These are phyloP conservation scores for Ogataea methylovora DNA, from an alignment of 805 yeast species.

Conservation along the genomic window DNA sequence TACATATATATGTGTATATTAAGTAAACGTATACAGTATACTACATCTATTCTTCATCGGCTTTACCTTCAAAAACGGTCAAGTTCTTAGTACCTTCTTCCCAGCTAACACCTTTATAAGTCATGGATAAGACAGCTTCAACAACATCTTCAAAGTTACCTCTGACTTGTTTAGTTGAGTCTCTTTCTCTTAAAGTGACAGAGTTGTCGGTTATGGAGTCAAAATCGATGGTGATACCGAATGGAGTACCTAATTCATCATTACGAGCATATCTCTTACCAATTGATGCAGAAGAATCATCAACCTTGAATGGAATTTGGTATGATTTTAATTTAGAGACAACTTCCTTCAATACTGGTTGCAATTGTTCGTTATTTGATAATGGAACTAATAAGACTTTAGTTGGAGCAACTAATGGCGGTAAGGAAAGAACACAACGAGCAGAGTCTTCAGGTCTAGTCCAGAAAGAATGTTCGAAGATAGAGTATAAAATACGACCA, in stretches of 20 bases:
- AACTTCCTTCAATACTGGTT: slow-evolving; percentile 65
- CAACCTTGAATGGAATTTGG: slow-evolving; percentile 91
- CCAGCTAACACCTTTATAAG: slow-evolving; percentile 76
- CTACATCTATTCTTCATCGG: slow-evolving; percentile 34
- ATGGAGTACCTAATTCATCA: slow-evolving; percentile 98
- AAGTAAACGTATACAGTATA: too few species aligned
- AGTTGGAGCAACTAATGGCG: slow-evolving; percentile 95
- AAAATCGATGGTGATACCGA: slow-evolving; percentile 95
- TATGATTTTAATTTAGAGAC: slow-evolving; percentile 64
- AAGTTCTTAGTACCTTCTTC: slow-evolving; percentile 72
- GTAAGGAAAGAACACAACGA: slow-evolving; percentile 80
- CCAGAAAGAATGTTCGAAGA: slow-evolving; percentile 96
- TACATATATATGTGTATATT: too few species aligned
- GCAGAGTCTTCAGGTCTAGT: slow-evolving; percentile 82
- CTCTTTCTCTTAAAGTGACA: slow-evolving; percentile 95
- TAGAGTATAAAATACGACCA: slow-evolving; percentile 90
- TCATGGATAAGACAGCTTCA: slow-evolving; percentile 66
- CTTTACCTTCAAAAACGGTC: slow-evolving; percentile 66
- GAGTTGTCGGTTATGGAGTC: slow-evolving; percentile 84
- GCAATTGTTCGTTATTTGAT: slow-evolving; percentile 73
- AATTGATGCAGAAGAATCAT: slow-evolving; percentile 94
- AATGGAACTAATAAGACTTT: slow-evolving; percentile 94
- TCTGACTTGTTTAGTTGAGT: slow-evolving; percentile 92
- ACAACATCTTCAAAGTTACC: slow-evolving; percentile 70
- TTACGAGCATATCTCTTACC: slow-evolving; percentile 98